Evolutionary conservation across 768 basidiomycete genomes (phyloP), one percentile per base, ranked within the genome.

Genomic region (Suillus decipiens): DNA sequence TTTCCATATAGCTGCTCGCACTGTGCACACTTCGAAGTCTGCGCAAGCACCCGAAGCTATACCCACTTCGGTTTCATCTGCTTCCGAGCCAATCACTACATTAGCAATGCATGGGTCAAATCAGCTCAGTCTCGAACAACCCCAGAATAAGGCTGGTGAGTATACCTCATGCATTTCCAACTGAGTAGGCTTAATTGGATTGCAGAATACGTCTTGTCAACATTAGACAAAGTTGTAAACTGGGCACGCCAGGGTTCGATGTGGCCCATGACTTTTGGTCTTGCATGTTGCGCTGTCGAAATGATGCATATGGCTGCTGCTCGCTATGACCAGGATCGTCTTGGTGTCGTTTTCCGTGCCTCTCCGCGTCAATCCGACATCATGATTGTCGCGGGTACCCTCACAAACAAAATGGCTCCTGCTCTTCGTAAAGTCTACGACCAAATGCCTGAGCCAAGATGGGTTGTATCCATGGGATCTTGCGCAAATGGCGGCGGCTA

Each of bases 251-350:
- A 99, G 79, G 90, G 96, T 63, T 96, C 95, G 45, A 96, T 98
- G 88, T 99, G 97, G 97, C 97, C 97, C 11, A 98, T 99, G 96
- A 98, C 96, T 57, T 96, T 92, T 76, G 94, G 96, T 79, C 86
- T 99, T 59, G 97, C 97, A 5, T 99, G 97, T 77, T 99, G 97
- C 76, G 97, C 97, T 28, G 97, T 99, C 37, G 97, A 99, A 80
- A 93, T 94, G 92, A 98, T 97, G 96, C 97, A 99, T 81, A 96
- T 99, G 95, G 97, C 97, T 57, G 96, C 97, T 47, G 93, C 97
- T 19, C 89, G 97, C 63, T 99, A 99, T 76, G 97, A 99, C 77
- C 97, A 99, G 76, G 97, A 99, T 76, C 87, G 97, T 64, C 81
- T 99, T 37, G 97, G 97, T 67, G 89, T 99, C 62, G 92, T 99